Evolutionary conservation across 176 grass and related monocot genomes (phyloP).

Genomic region (Oryza coarctata): DNA sequence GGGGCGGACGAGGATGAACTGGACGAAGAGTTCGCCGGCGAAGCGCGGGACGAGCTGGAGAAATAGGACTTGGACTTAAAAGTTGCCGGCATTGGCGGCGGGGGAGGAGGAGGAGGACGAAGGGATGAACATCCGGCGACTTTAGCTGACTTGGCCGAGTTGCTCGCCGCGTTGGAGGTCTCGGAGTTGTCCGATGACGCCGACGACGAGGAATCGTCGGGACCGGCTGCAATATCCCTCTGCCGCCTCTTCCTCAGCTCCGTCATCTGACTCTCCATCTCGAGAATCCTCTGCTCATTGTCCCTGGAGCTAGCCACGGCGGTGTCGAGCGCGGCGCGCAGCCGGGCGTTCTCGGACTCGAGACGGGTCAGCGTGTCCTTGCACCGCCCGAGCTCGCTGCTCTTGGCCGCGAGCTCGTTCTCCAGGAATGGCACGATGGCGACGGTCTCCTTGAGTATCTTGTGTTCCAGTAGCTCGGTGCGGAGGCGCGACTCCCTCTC

Average conservation of each 20-base stretch:
- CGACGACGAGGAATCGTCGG: slow-evolving; percentile 73
- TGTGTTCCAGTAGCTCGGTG: slow-evolving; percentile 91
- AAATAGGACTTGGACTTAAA: slow-evolving; percentile 50
- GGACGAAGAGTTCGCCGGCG: slow-evolving; percentile 46
- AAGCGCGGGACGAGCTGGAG: slow-evolving; percentile 46
- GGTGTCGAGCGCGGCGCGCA: slow-evolving; percentile 54
- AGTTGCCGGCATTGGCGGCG: slow-evolving; percentile 39
- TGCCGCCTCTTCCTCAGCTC: slow-evolving; percentile 39
- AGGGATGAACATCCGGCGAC: background rate
- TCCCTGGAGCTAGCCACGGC: background rate
- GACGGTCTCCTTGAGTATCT: slow-evolving; percentile 89
- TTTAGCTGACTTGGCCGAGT: background rate
- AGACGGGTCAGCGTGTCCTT: slow-evolving; percentile 38
- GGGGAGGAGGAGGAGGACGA: slow-evolving; percentile 31
- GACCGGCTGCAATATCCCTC: background rate
- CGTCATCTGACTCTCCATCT: slow-evolving; percentile 58
- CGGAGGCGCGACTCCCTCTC: slow-evolving; percentile 86
- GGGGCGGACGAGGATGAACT: slow-evolving; percentile 50
- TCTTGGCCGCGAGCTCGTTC: slow-evolving; percentile 54
- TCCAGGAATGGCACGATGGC: slow-evolving; percentile 88
- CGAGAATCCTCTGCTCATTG: slow-evolving; percentile 40
- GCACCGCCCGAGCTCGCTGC: slow-evolving; percentile 61
- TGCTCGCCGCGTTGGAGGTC: background rate
- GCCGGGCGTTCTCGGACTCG: slow-evolving; percentile 64
- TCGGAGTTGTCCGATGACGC: slow-evolving; percentile 35